phyloP scores from a whole-genome alignment of 2,329 filamentous ascomycete species.

The Celoporthe dispersa region DNA sequence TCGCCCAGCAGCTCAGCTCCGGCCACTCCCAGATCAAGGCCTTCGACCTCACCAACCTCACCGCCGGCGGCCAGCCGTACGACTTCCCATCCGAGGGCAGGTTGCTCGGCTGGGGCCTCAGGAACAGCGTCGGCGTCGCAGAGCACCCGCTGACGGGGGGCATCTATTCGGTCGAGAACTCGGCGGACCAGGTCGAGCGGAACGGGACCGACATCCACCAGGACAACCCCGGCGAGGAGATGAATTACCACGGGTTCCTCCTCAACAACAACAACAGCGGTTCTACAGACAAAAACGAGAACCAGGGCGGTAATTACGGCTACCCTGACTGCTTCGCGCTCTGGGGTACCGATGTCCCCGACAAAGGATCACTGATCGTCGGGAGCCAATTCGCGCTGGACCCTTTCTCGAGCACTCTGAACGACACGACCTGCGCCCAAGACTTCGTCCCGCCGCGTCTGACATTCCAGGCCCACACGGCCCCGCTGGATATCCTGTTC shows the following conservation, averaged over 20 bases:
- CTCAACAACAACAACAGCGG: slow-evolving; percentile 31
- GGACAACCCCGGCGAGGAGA: slow-evolving; percentile 71
- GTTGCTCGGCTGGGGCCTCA: slow-evolving; percentile 65
- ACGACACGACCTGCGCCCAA: slow-evolving; percentile 49
- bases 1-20: slow-evolving; percentile 53
- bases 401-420: slow-evolving; percentile 38
- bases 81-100: slow-evolving; percentile 54
- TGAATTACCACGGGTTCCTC: slow-evolving; percentile 71
- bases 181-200: slow-evolving; percentile 62
- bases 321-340: slow-evolving; percentile 73
- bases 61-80: slow-evolving; percentile 38
- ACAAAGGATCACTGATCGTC: slow-evolving; percentile 45
- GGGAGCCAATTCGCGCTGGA: slow-evolving; percentile 56
- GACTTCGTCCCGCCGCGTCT: slow-evolving; percentile 57
- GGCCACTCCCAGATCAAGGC: slow-evolving; percentile 72
- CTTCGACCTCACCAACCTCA: slow-evolving; percentile 47
- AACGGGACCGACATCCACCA: slow-evolving; percentile 61
- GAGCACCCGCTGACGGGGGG: slow-evolving; percentile 57
- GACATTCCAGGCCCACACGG: slow-evolving; percentile 67
- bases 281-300: slow-evolving; percentile 31
- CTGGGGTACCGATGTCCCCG: slow-evolving; percentile 60
- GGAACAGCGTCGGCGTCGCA: slow-evolving; percentile 70
- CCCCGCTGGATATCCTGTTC: slow-evolving; percentile 75
- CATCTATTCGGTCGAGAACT: slow-evolving; percentile 68
- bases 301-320: slow-evolving; percentile 63